These are phyloP conservation scores for Crucihimalaya himalaica DNA, from an alignment of 345 rosid species.

Conservation along the genomic window DNA sequence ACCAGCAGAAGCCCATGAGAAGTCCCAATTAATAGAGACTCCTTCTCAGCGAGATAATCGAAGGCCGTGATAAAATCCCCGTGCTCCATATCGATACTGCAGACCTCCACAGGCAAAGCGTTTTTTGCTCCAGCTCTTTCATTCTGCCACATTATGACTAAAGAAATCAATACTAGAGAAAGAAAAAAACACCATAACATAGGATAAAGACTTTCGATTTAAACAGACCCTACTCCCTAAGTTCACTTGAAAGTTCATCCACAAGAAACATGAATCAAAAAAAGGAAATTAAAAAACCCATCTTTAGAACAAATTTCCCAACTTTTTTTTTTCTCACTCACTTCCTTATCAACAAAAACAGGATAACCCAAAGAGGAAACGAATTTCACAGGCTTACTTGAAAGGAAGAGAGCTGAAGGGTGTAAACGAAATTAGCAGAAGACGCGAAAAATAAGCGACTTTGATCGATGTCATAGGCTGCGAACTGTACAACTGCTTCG, in stretches of 20 bases:
- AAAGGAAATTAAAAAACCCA: background rate
- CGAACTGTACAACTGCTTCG: constrained; percentile 56
- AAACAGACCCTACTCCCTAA: constrained; percentile 4
- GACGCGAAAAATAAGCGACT: constrained; percentile 83
- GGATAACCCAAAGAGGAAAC: constrained; percentile 15
- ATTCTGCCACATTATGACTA: constrained; percentile 45
- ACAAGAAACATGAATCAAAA: background rate
- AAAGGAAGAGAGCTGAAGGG: constrained; percentile 61
- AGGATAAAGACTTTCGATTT: background rate
- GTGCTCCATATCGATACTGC: constrained; percentile 60
- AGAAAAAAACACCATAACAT: background rate
- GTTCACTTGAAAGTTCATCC: constrained; percentile 10
- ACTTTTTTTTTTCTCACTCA: background rate
- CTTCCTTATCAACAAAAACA: background rate
- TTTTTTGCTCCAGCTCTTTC: constrained; percentile 47
- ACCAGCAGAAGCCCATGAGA: constrained; percentile 62
- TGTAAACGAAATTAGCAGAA: constrained; percentile 61
- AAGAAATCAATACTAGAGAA: constrained; percentile 1
- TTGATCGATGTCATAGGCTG: constrained; percentile 78
- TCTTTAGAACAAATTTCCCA: background rate
- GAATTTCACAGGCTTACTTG: constrained; percentile 45
- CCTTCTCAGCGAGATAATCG: constrained; percentile 91
- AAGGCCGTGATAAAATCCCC: constrained; percentile 70
- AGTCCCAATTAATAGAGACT: constrained; percentile 81
- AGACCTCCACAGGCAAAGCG: constrained; percentile 47